Conservation (phyloP, 2,329 filamentous ascomycete species). For the Blastomyces percursus region DNA sequence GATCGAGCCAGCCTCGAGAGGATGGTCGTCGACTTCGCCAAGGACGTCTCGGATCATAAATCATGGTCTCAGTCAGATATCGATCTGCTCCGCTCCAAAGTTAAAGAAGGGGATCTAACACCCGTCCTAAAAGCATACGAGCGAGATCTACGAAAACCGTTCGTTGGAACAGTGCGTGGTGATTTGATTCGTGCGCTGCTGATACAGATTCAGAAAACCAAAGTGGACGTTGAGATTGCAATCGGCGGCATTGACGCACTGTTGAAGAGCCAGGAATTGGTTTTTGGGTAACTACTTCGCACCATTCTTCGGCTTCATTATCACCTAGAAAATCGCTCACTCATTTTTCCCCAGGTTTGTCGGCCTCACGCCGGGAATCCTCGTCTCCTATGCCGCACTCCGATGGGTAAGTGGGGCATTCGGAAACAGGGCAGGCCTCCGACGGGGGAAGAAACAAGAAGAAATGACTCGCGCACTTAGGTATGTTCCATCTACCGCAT, state of each 20-base stretch:
- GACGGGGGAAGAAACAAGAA: conserved; percentile 53
- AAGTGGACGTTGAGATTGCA: conserved; percentile 93
- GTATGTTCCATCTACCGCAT: conserved; percentile 23
- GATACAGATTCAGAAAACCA: conserved; percentile 97
- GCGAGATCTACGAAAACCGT: conserved; percentile 69
- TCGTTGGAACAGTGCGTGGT: conserved; percentile 70
- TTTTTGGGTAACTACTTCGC: conserved; percentile 54
- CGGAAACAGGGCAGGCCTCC: conserved; percentile 58
- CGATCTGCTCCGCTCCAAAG: conserved; percentile 61
- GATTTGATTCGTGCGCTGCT: conserved; percentile 82
- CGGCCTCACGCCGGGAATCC: conserved; percentile 80
- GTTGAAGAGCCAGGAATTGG: conserved; percentile 88
- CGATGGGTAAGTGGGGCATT: conserved; percentile 62
- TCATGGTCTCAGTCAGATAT: conserved; percentile 59
- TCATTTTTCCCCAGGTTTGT: conserved; percentile 53
- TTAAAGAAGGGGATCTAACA: conserved; percentile 85
- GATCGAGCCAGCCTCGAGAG: conserved; percentile 87
- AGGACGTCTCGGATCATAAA: conserved; percentile 55
- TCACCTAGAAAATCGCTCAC: not conserved
- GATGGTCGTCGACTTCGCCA: conserved; percentile 95
- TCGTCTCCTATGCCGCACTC: conserved; percentile 65
- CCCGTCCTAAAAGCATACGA: conserved; percentile 87
- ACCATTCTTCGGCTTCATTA: not conserved
- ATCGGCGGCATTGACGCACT: conserved; percentile 92
- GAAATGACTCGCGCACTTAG: conserved; percentile 67